These are phyloP conservation scores for Ligustrum vulgare DNA, from an alignment of 257 asterid genomes.

Conservation along the genomic window DNA sequence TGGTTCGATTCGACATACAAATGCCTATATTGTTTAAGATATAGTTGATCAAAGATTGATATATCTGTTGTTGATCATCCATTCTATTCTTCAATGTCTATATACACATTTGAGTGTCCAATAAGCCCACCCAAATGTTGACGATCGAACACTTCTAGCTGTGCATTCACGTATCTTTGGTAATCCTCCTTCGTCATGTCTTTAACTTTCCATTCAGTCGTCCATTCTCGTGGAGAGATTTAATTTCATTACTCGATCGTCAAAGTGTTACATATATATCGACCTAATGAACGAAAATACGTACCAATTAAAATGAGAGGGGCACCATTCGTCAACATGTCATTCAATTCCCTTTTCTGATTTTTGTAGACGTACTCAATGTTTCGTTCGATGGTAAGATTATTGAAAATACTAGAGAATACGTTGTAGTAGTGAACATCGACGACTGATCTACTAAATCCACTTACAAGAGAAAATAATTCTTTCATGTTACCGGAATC, in stretches of 20 bases:
- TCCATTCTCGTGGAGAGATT: conserved; percentile 67
- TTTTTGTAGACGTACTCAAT: conserved; percentile 42
- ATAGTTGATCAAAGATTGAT: conserved; percentile 35
- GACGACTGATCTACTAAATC: conserved; percentile 42
- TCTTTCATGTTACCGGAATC: conserved; percentile 43
- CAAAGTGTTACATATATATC: background rate
- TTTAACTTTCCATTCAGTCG: conserved; percentile 62
- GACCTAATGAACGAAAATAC: background rate
- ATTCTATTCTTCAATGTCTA: conserved; percentile 55
- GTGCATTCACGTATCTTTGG: conserved; percentile 51
- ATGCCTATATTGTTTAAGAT: no score
- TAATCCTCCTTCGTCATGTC: conserved; percentile 53
- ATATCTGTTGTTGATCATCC: conserved; percentile 74
- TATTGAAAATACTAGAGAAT: conserved; percentile 25
- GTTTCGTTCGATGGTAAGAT: conserved; percentile 42
- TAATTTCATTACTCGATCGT: background rate
- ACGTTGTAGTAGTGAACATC: conserved; percentile 71
- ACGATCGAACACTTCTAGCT: conserved; percentile 53
- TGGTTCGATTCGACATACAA: background rate
- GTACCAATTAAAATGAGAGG: conserved; percentile 66
- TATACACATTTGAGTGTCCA: conserved; percentile 60
- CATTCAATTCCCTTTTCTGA: conserved; percentile 34
- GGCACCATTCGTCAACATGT: conserved; percentile 40
- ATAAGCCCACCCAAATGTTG: conserved; percentile 78
- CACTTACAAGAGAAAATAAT: conserved; percentile 44